These are phyloP conservation scores for Kodamaea lidongshanica DNA, from an alignment of 805 yeast species.

Conservation along the genomic window DNA sequence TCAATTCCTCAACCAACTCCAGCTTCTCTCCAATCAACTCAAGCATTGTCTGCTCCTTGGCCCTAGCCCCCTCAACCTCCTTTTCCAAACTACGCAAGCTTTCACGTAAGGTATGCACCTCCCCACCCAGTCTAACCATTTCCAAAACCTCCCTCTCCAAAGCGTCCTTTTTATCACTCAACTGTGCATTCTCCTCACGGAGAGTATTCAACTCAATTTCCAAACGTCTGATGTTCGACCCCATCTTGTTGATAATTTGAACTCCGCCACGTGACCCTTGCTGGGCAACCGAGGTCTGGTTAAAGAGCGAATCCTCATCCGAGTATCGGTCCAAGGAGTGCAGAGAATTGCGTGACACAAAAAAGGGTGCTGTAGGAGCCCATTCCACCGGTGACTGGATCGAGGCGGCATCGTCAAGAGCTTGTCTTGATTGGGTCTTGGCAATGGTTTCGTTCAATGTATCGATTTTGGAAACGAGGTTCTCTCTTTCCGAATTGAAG, in stretches of 20 bases:
- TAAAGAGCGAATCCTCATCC: conserved; percentile 12
- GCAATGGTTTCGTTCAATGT: conserved; percentile 16
- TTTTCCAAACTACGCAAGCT: conserved; percentile 20
- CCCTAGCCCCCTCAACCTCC: conserved; percentile 30
- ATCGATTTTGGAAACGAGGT: conserved; percentile 22
- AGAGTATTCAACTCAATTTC: conserved; percentile 70
- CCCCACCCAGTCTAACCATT: conserved; percentile 21
- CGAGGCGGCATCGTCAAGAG: conserved; percentile 12
- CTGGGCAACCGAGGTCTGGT: conserved; percentile 7
- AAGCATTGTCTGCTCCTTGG: conserved; percentile 50
- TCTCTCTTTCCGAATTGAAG: conserved; percentile 25
- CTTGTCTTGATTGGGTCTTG: conserved; percentile 3
- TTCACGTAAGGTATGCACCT: conserved; percentile 25
- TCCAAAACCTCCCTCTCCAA: conserved; percentile 64
- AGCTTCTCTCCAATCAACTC: conserved; percentile 80
- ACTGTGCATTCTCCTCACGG: conserved; percentile 53
- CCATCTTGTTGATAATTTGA: conserved; percentile 69
- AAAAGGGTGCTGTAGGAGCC: conserved; percentile 3
- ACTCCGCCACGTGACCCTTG: conserved; percentile 25
- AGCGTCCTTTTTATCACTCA: conserved; percentile 53
- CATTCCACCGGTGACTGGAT: conserved; percentile 6
- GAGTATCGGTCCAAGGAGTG: conserved; percentile 2
- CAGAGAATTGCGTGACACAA: conserved; percentile 11
- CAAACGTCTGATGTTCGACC: conserved; percentile 67
- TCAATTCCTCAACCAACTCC: conserved; percentile 77